These are phyloP conservation scores for Mortierella sp. DNA, from an alignment of 371 early-diverging fungal species.

Conservation along the genomic window DNA sequence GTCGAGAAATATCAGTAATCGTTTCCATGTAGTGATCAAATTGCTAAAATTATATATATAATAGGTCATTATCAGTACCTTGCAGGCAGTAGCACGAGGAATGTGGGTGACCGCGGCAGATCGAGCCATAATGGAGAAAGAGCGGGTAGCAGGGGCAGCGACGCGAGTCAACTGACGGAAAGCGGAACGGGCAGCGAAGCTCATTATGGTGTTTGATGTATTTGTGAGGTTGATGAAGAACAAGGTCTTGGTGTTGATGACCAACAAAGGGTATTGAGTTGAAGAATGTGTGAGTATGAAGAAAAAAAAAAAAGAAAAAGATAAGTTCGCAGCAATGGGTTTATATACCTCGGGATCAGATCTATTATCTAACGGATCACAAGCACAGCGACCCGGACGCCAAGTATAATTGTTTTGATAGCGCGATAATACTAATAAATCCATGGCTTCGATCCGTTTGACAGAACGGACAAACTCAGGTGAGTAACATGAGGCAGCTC, in stretches of 20 bases:
- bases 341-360: constrained; percentile 16
- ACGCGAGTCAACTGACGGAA: constrained; percentile 56
- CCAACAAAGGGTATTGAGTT: not conserved
- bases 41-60: no score
- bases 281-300: constrained; percentile 5
- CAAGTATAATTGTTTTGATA: not conserved
- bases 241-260: not conserved
- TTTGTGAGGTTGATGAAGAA: not conserved
- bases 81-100: constrained; percentile 55
- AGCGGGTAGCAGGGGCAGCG: constrained; percentile 54
- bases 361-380: constrained; percentile 2
- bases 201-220: constrained; percentile 37
- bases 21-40: not conserved
- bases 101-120: constrained; percentile 47
- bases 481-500: constrained; percentile 13
- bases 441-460: no score
- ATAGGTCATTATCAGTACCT: constrained; percentile 22
- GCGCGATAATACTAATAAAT: not conserved
- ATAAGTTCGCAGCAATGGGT: constrained; percentile 10
- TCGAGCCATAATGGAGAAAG: constrained; percentile 55
- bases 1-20: constrained; percentile 11
- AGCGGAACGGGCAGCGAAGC: constrained; percentile 55
- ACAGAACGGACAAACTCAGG: not conserved
- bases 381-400: not conserved
- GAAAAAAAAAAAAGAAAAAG: constrained; percentile 20